Evolutionary conservation across 2,329 filamentous ascomycete genomes (phyloP).

Genomic region (Fusarium siculi): DNA sequence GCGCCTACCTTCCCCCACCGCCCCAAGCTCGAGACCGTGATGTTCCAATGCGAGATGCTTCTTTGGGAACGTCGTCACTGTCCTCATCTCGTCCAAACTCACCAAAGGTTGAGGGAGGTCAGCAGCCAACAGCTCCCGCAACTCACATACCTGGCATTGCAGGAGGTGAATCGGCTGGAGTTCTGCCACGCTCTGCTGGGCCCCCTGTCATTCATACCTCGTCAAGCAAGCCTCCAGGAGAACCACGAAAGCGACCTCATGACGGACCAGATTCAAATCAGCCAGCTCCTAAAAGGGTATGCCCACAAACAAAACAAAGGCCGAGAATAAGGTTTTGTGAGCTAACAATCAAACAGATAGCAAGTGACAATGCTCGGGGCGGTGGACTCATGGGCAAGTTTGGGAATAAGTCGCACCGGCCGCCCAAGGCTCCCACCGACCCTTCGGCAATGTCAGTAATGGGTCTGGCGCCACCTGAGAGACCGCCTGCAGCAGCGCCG

Average conservation of each 20-base stretch:
- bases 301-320: constrained; percentile 36
- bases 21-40: constrained; percentile 25
- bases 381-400: constrained; percentile 52
- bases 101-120: constrained; percentile 1
- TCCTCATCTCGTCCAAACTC: constrained; percentile 29
- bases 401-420: constrained; percentile 45
- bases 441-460: constrained; percentile 65
- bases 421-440: constrained; percentile 53
- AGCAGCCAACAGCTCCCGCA: constrained; percentile 2
- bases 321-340: neutral
- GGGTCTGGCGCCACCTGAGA: constrained; percentile 59
- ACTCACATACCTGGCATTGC: constrained; percentile 34
- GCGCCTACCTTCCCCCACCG: constrained; percentile 31
- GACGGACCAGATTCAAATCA: constrained; percentile 50
- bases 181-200: constrained; percentile 43
- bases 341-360: constrained; percentile 46
- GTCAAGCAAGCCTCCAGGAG: constrained; percentile 26
- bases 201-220: constrained; percentile 56
- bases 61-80: constrained; percentile 10
- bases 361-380: constrained; percentile 46
- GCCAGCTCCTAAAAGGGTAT: constrained; percentile 55
- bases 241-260: constrained; percentile 56
- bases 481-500: constrained; percentile 49
- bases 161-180: constrained; percentile 17
- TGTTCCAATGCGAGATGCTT: constrained; percentile 34